Conservation (phyloP, 257 asterid genomes). For the Jaltomata sinuosa region DNA sequence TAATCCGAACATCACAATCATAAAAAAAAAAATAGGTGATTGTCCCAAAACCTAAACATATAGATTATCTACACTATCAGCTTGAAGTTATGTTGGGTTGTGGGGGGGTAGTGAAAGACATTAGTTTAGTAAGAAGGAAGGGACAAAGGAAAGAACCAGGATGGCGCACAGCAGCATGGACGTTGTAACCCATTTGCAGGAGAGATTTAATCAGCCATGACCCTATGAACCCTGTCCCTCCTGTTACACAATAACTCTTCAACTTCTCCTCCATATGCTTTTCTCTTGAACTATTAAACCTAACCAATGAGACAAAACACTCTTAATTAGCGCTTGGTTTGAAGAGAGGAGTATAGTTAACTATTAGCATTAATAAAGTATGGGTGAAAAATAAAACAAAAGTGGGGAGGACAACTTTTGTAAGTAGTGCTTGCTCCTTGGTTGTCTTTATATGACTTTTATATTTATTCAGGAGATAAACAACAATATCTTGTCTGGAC, state of each 20-base stretch:
- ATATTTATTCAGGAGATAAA: not conserved
- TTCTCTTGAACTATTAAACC: constrained; percentile 1
- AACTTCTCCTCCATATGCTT: not conserved
- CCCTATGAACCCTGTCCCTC: constrained; percentile 83
- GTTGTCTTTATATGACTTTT: not conserved
- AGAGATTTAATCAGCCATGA: constrained; percentile 85
- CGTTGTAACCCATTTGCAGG: constrained; percentile 41
- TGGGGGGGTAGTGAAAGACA: not conserved
- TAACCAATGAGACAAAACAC: not conserved
- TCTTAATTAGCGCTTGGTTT: not conserved
- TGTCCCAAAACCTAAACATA: not conserved
- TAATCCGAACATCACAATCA: too few relatives aligned
- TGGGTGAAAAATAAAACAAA: not conserved
- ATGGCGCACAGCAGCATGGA: constrained; percentile 71
- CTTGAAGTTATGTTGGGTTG: not conserved
- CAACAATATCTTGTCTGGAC: not conserved
- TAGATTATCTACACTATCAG: not conserved
- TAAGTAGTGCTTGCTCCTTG: not conserved
- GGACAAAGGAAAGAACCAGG: constrained; percentile 25
- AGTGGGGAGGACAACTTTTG: not conserved
- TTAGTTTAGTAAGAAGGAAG: not conserved
- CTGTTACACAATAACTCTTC: constrained; percentile 65
- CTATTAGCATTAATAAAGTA: not conserved
- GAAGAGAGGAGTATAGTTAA: not conserved
- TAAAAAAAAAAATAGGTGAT: not conserved